Base-by-base conservation (phyloP, 768 basidiomycete genomes). In the Zangia roseola region DNA sequence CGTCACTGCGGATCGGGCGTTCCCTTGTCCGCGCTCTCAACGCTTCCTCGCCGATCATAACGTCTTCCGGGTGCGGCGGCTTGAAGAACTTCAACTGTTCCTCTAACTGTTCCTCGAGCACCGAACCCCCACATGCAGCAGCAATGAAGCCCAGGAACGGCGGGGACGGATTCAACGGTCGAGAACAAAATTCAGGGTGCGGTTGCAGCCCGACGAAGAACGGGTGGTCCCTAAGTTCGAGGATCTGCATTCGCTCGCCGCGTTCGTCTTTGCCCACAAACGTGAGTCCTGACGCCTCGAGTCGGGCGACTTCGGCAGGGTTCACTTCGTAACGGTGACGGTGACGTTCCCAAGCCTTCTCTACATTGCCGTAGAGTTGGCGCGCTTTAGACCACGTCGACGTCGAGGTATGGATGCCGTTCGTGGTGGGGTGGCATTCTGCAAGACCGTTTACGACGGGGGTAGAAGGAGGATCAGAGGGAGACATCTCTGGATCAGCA, bases 101-200 rank as follows among this genome's bases (percentile, higher is more conserved):
- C 41, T 74, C 74, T 21, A 94, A 59, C 63, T 97, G 91, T 61
- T 88, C 86, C 26, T 80, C 72, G 5, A 98, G 77, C 4, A 74
- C 71, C 10, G 75, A 73, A 16, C 37, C 13, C 0, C 79, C 77
- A 36, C 75, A 76, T 0, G 97, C 74, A 1, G 97, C 93, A 5
- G 95, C 84, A 40, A 99, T 80, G 66, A 99, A 88, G 13, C 97
- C 97, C 45, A 99, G 85, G 83, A 97, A 97, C 0, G 94, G 87
- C 0, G 97, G 97, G 0, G 93, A 97, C 2, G 97, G 97, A 71
- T 99, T 98, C 36, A 99, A 75, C 2, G 97, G 97, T 24, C 97
- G 85, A 20, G 97, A 94, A 74, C 95, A 98, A 73, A 99, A 94
- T 69, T 99, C 97, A 1, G 97, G 97, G 62, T 99, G 97, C 1